These are phyloP conservation scores for Aspergillus calidoustus DNA, from an alignment of 2,329 filamentous ascomycete species.

Conservation along the genomic window DNA sequence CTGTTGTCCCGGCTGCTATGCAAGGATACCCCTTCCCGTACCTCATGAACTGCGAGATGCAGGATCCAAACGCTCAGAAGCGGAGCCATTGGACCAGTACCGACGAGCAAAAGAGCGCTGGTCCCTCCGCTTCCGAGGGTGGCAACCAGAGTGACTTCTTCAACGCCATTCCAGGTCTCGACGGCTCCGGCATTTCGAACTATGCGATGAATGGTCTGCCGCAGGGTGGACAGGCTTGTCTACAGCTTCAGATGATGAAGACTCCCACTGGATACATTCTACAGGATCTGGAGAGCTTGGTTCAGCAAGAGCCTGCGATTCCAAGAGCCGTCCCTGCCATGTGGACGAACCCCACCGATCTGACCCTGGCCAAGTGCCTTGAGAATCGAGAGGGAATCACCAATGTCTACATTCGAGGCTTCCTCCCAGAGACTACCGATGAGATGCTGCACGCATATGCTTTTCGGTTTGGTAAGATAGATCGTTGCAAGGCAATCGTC, in stretches of 20 bases:
- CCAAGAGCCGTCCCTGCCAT: conserved; percentile 88
- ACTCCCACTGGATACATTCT: conserved; percentile 50
- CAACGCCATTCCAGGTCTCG: conserved; percentile 55
- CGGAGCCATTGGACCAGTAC: conserved; percentile 47
- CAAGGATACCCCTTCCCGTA: conserved; percentile 45
- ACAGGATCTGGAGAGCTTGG: conserved; percentile 64
- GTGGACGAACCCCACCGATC: conserved; percentile 78
- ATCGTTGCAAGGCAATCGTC: conserved; percentile 98
- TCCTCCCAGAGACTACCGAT: conserved; percentile 94
- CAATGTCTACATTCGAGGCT: conserved; percentile 96
- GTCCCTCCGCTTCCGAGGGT: conserved; percentile 67
- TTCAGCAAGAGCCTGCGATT: conserved; percentile 78
- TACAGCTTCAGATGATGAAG: conserved; percentile 53
- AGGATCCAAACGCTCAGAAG: conserved; percentile 42
- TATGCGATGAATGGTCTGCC: conserved; percentile 66
- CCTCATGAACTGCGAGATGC: conserved; percentile 39
- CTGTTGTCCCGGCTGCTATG: conserved; percentile 38
- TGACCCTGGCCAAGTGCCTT: conserved; percentile 90
- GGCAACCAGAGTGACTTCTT: conserved; percentile 64
- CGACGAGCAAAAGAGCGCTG: conserved; percentile 53
- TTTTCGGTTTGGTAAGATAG: conserved; percentile 86
- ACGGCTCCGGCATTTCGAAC: conserved; percentile 58
- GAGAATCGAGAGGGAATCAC: conserved; percentile 95
- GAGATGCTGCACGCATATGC: conserved; percentile 83
- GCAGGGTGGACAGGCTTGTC: conserved; percentile 51